Conservation (phyloP, 1,284 basidiomycete species). For the Cryptococcus floricola region DNA sequence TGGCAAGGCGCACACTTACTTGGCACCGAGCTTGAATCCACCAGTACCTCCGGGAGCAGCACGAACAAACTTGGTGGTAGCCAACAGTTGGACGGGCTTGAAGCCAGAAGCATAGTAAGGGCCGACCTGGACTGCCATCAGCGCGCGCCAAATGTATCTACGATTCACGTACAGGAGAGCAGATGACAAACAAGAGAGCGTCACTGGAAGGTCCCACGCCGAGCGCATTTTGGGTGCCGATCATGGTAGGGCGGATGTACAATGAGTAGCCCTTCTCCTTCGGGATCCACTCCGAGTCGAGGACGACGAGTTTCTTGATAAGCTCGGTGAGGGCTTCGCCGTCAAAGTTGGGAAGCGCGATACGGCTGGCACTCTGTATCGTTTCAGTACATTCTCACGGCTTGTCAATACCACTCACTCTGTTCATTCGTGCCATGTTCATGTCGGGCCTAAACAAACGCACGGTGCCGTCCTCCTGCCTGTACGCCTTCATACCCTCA, state of each 20-base stretch:
- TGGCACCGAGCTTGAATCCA: conserved; percentile 84
- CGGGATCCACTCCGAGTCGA: conserved; percentile 93
- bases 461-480: conserved; percentile 70
- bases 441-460: conserved; percentile 94
- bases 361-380: conserved; percentile 43
- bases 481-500: conserved; percentile 96
- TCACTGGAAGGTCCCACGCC: conserved; percentile 84
- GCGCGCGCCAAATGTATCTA: background rate
- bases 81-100: conserved; percentile 90
- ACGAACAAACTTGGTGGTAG: conserved; percentile 84
- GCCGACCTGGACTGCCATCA: conserved; percentile 53
- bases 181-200: conserved; percentile 91
- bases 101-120: conserved; percentile 94
- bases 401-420: conserved; percentile 27
- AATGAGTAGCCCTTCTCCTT: conserved; percentile 82
- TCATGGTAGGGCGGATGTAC: conserved; percentile 74
- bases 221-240: conserved; percentile 83
- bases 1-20: conserved; percentile 46
- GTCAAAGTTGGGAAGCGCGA: conserved; percentile 63
- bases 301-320: conserved; percentile 80
- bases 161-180: conserved; percentile 60
- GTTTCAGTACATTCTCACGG: background rate
- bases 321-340: conserved; percentile 73
- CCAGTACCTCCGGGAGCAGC: conserved; percentile 91
- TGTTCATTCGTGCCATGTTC: conserved; percentile 78